Percentiles rank a stretch among this genome's conserved stretches.
Evolutionary conservation across 208 protist species (phyloP).

Genomic region (Acanthamoeba healyi): DNA sequence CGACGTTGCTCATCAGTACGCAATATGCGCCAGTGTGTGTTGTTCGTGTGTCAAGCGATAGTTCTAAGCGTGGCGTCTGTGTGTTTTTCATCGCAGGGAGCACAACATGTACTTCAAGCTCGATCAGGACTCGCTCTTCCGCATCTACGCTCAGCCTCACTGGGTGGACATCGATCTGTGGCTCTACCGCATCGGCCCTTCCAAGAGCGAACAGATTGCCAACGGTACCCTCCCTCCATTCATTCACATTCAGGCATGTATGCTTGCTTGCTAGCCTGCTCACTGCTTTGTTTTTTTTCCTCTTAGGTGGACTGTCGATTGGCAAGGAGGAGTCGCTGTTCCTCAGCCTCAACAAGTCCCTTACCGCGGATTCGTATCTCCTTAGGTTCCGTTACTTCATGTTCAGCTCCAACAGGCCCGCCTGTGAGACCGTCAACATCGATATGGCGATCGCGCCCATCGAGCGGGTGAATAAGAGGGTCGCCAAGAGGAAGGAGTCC

Average conservation of each 20-base stretch:
- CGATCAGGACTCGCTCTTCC: constrained; percentile 40
- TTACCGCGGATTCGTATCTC: constrained; percentile 58
- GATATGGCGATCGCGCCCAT: constrained; percentile 56
- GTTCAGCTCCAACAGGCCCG: constrained; percentile 18
- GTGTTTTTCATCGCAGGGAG: neutral
- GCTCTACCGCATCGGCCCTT: constrained; percentile 36
- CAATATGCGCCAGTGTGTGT: neutral
- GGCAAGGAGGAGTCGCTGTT: constrained; percentile 68
- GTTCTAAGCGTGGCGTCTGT: neutral
- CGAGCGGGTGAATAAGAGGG: neutral
- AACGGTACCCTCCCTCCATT: neutral
- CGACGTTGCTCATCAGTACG: constrained; percentile 35
- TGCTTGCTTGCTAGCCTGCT: no score
- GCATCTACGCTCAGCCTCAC: constrained; percentile 65
- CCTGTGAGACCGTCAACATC: constrained; percentile 71
- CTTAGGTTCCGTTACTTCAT: constrained; percentile 61
- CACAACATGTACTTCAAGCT: constrained; percentile 69
- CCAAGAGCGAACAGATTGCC: constrained; percentile 53
- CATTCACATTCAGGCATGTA: neutral
- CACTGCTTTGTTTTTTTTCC: neutral
- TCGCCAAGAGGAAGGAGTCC: neutral
- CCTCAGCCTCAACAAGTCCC: constrained; percentile 35
- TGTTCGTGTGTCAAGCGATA: neutral
- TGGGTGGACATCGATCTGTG: constrained; percentile 73
- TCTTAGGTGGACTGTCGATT: constrained; percentile 47